Base-by-base conservation (phyloP, 192 early-diverging fungal species). In the Coemansia sp. region DNA sequence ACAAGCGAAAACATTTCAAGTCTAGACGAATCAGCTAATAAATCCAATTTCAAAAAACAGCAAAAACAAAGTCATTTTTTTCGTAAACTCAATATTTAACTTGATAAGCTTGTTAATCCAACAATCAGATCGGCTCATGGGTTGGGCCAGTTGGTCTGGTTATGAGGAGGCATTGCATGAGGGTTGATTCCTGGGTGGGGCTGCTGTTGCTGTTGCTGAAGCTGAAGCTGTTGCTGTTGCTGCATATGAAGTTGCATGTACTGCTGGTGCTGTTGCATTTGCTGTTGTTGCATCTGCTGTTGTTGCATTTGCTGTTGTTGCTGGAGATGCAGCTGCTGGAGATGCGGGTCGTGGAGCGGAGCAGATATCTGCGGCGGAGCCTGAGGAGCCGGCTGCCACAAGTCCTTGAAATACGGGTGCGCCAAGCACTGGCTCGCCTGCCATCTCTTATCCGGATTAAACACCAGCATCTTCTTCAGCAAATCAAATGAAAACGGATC, bases 401-500 rank as follows among this genome's bases (percentile, higher is more conserved):
- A 63, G 0, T 81, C 73, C 60, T 72, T 73, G 57, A 81, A 81
- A 29, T 75, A 81, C 48, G 69, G 70, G 41, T 81, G 79, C 0
- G 60, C 56, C 43, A 81, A 49, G 22, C 79, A 81, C 35, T 51
- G 65, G 25, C 55, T 55, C 6, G 73, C 73, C 39, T 75, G 69
- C 73, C 79, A 81, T 17, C 79, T 69, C 53, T 57, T 10, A 6
- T 57, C 62, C 14, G 90, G 91, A 55, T 93, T 87, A 63, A 90
- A 92, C 61, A 86, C 86, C 54, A 91, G 71, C 73, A 93, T 84
- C 56, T 87, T 82, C 72, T 84, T 87, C 51, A 93, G 70, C 58
- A 93, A 60, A 62, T 91, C 90, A 66, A 90, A 74, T n/a, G 84
- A 91, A 54, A 81, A 72, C 29, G 76, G 72, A 39, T 90, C 87